phyloP scores from a whole-genome alignment of 805 yeast genomes.

The Ogataea populi-albae region DNA sequence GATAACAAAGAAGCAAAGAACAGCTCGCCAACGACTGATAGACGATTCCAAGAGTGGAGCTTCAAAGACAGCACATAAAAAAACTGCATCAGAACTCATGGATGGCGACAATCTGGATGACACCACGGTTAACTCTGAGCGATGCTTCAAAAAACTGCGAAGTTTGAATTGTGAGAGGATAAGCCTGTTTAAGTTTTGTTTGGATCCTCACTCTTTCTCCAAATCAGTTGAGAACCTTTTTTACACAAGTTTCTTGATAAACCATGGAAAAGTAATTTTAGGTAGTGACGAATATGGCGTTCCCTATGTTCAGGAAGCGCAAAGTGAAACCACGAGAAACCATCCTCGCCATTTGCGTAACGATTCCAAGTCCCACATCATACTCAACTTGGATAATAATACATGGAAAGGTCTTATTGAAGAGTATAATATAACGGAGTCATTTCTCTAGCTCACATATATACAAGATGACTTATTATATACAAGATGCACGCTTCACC shows the following conservation, averaged over 20 bases:
- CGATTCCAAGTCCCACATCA: conserved; percentile 53
- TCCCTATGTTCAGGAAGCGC: conserved; percentile 31
- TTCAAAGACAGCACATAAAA: conserved; percentile 52
- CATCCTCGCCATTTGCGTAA: conserved; percentile 20
- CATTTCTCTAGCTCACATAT: conserved; percentile 33
- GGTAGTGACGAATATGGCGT: conserved; percentile 47
- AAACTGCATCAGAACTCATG: conserved; percentile 50
- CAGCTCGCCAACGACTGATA: conserved; percentile 33
- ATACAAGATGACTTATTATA: conserved; percentile 2
- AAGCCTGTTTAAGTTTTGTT: conserved; percentile 60
- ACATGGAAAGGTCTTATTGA: conserved; percentile 63
- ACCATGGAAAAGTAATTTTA: conserved; percentile 63
- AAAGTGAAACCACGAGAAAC: conserved; percentile 19
- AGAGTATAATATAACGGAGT: conserved; percentile 50
- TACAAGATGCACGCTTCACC: conserved; percentile 26
- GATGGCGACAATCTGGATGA: conserved; percentile 47
- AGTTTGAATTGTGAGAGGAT: conserved; percentile 40
- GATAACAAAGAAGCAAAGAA: conserved; percentile 50
- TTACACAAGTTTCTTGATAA: conserved; percentile 73
- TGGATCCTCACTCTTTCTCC: conserved; percentile 74
- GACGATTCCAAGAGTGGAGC: conserved; percentile 40
- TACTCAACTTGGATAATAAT: conserved; percentile 64
- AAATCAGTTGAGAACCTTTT: conserved; percentile 84
- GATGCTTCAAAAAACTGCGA: conserved; percentile 38
- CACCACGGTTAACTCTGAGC: conserved; percentile 62